A percentile compares a stretch with the other conserved stretches of the same genome.
Evolutionary conservation across 2,329 filamentous ascomycete species (phyloP).

Genomic region (Fusarium sp.): DNA sequence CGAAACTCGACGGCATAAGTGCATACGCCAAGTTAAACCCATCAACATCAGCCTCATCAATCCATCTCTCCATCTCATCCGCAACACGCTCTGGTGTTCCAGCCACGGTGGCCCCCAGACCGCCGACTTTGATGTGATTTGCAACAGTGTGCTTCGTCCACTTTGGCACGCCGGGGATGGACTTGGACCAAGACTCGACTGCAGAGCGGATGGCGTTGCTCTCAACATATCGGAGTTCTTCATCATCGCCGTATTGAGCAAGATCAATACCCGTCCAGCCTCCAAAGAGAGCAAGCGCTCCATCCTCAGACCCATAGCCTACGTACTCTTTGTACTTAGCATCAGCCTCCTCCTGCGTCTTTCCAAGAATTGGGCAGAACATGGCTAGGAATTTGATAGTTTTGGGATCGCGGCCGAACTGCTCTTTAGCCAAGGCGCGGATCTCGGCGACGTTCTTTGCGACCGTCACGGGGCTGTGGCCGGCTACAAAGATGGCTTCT

Average conservation of each 20-base stretch:
- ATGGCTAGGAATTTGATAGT: constrained; percentile 77
- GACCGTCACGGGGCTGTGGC: constrained; percentile 72
- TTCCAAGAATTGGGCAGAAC: constrained; percentile 74
- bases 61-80: constrained; percentile 76
- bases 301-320: constrained; percentile 70
- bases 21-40: constrained; percentile 74
- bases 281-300: constrained; percentile 77
- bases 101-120: constrained; percentile 73
- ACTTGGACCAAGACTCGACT: constrained; percentile 67
- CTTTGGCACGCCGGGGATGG: constrained; percentile 70
- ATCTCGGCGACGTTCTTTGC: constrained; percentile 74
- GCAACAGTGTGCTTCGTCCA: constrained; percentile 81
- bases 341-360: constrained; percentile 74
- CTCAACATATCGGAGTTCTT: constrained; percentile 73
- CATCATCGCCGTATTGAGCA: constrained; percentile 71
- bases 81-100: constrained; percentile 75
- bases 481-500: constrained; percentile 78
- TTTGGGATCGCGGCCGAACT: constrained; percentile 68
- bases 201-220: constrained; percentile 69
- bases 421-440: constrained; percentile 65
- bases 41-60: constrained; percentile 77
- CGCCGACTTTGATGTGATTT: constrained; percentile 76
- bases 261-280: constrained; percentile 76
- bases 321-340: constrained; percentile 73
- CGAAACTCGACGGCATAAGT: constrained; percentile 70